phyloP scores from a whole-genome alignment of 306 rosid species.

The Luffa acutangula region DNA sequence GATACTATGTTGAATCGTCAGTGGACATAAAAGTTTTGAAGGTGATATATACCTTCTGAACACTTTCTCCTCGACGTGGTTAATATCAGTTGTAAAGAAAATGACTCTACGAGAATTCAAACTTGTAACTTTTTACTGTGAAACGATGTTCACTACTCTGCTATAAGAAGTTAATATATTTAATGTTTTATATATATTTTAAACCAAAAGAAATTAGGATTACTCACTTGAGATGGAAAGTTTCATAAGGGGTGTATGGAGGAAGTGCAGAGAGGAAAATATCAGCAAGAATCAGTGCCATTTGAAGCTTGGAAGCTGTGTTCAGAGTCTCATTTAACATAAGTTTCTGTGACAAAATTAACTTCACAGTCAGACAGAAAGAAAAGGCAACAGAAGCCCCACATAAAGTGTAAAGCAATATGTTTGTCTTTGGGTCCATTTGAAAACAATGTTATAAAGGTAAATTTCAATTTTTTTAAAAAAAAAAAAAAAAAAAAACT shows the following conservation, averaged over 20 bases:
- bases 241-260: slow-evolving; percentile 34
- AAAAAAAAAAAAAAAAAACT: too few relatives aligned
- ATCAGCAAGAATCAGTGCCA: slow-evolving; percentile 55
- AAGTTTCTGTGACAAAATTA: slow-evolving; percentile 31
- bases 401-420: not conserved
- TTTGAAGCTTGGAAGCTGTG: slow-evolving; percentile 62
- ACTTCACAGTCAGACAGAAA: not conserved
- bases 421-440: too few relatives aligned
- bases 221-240: slow-evolving; percentile 53
- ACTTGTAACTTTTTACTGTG: too few relatives aligned
- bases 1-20: too few relatives aligned
- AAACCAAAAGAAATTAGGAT: not conserved
- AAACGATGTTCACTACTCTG: too few relatives aligned
- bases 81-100: too few relatives aligned
- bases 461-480: too few relatives aligned
- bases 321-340: slow-evolving; percentile 51
- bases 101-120: too few relatives aligned
- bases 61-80: too few relatives aligned
- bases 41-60: too few relatives aligned
- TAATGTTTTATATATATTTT: not conserved
- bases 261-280: slow-evolving; percentile 46
- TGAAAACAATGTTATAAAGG: too few relatives aligned
- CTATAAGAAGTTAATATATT: not conserved
- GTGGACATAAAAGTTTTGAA: too few relatives aligned
- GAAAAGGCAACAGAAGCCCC: not conserved